Percentiles rank a stretch among this genome's conserved stretches.
Evolutionary conservation across 495 filamentous ascomycete species (phyloP).

Genomic region (Extremus antarcticus): DNA sequence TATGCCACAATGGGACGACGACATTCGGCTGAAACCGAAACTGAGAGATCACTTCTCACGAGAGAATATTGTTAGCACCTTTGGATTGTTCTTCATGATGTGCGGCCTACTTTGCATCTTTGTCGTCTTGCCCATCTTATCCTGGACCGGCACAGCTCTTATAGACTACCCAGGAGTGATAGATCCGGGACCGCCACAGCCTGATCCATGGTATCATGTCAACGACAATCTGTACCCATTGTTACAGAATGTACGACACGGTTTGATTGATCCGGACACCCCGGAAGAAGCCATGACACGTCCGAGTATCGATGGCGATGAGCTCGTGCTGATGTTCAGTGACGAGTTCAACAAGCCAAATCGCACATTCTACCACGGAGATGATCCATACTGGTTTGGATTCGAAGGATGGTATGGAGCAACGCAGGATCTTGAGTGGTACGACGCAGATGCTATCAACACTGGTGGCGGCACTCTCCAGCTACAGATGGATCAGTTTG

Average conservation of each 20-base stretch:
- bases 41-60: slow-evolving; percentile 33
- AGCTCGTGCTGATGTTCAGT: slow-evolving; percentile 61
- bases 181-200: neutral
- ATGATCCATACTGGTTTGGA: slow-evolving; percentile 61
- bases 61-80: slow-evolving; percentile 29
- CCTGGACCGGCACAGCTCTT: slow-evolving; percentile 25
- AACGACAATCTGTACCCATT: slow-evolving; percentile 35
- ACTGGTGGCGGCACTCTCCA: slow-evolving; percentile 58
- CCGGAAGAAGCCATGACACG: slow-evolving; percentile 48
- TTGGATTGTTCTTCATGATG: slow-evolving; percentile 35
- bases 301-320: slow-evolving; percentile 47
- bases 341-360: slow-evolving; percentile 67
- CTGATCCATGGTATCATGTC: slow-evolving; percentile 29
- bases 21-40: slow-evolving; percentile 31
- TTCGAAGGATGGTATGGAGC: slow-evolving; percentile 75
- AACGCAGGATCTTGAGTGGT: slow-evolving; percentile 72
- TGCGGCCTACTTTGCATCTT: slow-evolving; percentile 37
- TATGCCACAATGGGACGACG: slow-evolving; percentile 38
- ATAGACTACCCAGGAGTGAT: slow-evolving; percentile 13
- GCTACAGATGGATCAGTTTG: slow-evolving; percentile 55
- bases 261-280: slow-evolving; percentile 63
- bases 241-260: slow-evolving; percentile 48
- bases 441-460: slow-evolving; percentile 65
- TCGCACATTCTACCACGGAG: slow-evolving; percentile 61
- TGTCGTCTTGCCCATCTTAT: slow-evolving; percentile 37